phyloP scores from a whole-genome alignment of 768 basidiomycete species.

The Rhodotorula toruloides region DNA sequence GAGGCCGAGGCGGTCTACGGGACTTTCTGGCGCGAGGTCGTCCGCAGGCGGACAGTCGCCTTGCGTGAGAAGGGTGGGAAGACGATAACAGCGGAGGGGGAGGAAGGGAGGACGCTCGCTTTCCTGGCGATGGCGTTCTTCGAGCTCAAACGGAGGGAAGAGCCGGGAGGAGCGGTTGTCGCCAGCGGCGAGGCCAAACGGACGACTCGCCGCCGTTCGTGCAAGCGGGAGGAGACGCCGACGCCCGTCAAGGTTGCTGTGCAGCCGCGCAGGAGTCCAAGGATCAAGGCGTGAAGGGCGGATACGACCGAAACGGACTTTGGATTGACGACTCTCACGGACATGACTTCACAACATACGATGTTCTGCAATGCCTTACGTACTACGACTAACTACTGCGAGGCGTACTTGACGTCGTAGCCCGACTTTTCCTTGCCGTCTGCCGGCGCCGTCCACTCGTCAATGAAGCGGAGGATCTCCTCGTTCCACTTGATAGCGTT shows the following conservation, averaged over 20 bases:
- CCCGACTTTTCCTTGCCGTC: background rate
- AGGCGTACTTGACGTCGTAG: background rate
- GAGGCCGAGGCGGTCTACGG: background rate
- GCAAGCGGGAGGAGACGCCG: background rate
- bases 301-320: no score
- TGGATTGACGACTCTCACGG: no score
- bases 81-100: no score
- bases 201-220: no score
- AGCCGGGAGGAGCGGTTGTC: background rate
- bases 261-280: no score
- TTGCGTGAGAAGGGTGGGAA: no score
- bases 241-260: no score
- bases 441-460: constrained; percentile 44
- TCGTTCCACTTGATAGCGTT: constrained; percentile 67
- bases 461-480: constrained; percentile 89
- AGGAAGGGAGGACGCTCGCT: background rate
- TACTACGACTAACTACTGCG: background rate
- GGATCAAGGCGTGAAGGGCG: no score
- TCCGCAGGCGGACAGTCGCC: background rate
- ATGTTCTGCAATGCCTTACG: no score
- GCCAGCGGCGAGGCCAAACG: background rate
- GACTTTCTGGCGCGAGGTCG: constrained; percentile 2
- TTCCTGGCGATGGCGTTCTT: constrained; percentile 7
- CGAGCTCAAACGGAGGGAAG: background rate
- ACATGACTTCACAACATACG: no score